Percentiles rank a stretch among this genome's conserved stretches.
These are phyloP conservation scores for Medicago truncatula DNA, from an alignment of 306 rosid species.

Conservation along the genomic window DNA sequence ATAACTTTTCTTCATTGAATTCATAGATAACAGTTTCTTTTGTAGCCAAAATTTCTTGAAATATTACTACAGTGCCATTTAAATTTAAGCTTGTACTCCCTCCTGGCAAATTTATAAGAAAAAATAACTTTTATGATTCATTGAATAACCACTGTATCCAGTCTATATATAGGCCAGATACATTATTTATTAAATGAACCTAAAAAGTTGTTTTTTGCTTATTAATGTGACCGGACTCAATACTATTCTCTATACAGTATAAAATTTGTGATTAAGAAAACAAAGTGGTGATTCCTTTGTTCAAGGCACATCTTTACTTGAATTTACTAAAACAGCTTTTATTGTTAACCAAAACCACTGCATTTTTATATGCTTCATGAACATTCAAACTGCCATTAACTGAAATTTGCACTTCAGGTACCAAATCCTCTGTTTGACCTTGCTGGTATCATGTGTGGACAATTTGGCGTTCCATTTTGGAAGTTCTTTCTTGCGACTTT, in stretches of 20 bases:
- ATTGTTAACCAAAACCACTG: not conserved
- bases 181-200: no score
- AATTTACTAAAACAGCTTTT: not conserved
- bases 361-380: constrained; percentile 3
- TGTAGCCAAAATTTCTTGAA: not conserved
- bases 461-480: constrained; percentile 94
- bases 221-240: no score
- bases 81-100: no score
- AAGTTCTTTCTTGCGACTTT: constrained; percentile 84
- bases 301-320: constrained; percentile 3
- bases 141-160: no score
- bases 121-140: no score
- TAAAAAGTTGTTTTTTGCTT: no score
- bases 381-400: constrained; percentile 30
- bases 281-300: constrained; percentile 21
- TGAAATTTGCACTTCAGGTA: constrained; percentile 61
- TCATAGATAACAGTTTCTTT: not conserved
- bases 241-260: not conserved
- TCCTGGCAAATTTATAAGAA: no score
- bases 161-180: no score
- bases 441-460: constrained; percentile 99
- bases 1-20: not conserved
- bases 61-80: not conserved
- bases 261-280: constrained; percentile 31
- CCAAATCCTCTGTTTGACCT: constrained; percentile 99